Evolutionary conservation across 2,329 filamentous ascomycete species (phyloP).

Genomic region (Diaporthe nobilis): DNA sequence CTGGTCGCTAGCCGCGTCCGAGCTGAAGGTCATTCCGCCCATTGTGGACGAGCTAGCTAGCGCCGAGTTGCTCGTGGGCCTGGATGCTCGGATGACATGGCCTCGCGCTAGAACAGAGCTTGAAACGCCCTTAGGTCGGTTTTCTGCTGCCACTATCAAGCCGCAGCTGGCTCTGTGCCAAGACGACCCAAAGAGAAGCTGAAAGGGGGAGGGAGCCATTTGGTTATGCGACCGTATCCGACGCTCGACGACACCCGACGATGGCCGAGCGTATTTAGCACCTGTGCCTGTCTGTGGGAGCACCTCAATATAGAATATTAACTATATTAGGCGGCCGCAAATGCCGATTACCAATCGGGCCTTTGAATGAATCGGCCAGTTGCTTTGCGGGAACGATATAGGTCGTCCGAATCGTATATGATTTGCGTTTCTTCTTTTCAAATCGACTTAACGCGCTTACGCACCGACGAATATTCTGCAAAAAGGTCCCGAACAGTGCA

Average conservation of each 20-base stretch:
- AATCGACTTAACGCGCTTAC: not conserved
- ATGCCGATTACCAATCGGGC: not conserved
- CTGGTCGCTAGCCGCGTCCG: conserved; percentile 2
- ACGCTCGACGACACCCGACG: not conserved
- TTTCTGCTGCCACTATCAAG: not conserved
- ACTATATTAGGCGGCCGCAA: not conserved
- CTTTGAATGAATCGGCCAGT: not conserved
- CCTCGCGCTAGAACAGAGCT: conserved; percentile 10
- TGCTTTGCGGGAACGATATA: not conserved
- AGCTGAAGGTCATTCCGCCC: conserved; percentile 16
- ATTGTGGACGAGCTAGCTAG: not conserved
- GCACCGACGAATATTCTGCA: not conserved
- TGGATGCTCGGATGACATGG: conserved; percentile 7
- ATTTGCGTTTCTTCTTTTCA: not conserved
- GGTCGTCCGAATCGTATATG: not conserved
- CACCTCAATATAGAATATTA: no score
- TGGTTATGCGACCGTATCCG: not conserved
- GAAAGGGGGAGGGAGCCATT: not conserved
- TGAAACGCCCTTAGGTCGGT: not conserved
- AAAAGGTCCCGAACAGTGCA: no score
- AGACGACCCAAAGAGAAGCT: not conserved
- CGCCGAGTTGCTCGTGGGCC: not conserved
- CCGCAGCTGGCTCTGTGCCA: not conserved
- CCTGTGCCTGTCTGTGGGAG: not conserved
- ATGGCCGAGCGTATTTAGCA: not conserved